Conservation (phyloP, 805 yeast genomes). For the Brettanomyces nanus region DNA sequence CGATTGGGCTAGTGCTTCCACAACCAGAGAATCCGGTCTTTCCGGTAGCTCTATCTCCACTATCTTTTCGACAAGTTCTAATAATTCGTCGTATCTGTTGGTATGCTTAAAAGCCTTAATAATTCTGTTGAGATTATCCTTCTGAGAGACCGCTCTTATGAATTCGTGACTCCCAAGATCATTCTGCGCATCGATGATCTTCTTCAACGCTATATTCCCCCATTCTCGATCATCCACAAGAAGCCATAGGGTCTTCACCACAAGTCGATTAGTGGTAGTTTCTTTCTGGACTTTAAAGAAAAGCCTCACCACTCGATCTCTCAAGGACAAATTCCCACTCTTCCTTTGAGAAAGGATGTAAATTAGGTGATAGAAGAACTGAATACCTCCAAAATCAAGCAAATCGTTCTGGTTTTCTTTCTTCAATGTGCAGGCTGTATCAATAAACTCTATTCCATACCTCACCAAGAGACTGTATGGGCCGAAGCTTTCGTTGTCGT, state of each 20-base stretch:
- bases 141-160: background rate
- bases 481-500: background rate
- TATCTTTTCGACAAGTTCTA: background rate
- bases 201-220: background rate
- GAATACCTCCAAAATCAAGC: slow-evolving; percentile 2
- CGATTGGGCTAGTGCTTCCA: background rate
- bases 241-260: background rate
- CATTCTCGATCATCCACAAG: slow-evolving; percentile 1
- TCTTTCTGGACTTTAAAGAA: background rate
- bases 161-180: background rate
- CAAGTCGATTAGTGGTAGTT: background rate
- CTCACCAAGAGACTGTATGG: background rate
- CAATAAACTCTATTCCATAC: background rate
- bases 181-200: background rate
- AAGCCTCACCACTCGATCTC: background rate
- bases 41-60: background rate
- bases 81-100: background rate
- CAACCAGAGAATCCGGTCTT: background rate
- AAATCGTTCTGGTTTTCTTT: background rate
- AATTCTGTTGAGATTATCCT: background rate
- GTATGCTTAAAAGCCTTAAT: background rate
- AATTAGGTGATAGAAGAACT: background rate
- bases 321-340: background rate
- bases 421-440: background rate
- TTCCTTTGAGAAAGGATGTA: background rate